These are phyloP conservation scores for Friedmanniomyces simplex DNA, from an alignment of 495 filamentous ascomycete species.

Conservation along the genomic window DNA sequence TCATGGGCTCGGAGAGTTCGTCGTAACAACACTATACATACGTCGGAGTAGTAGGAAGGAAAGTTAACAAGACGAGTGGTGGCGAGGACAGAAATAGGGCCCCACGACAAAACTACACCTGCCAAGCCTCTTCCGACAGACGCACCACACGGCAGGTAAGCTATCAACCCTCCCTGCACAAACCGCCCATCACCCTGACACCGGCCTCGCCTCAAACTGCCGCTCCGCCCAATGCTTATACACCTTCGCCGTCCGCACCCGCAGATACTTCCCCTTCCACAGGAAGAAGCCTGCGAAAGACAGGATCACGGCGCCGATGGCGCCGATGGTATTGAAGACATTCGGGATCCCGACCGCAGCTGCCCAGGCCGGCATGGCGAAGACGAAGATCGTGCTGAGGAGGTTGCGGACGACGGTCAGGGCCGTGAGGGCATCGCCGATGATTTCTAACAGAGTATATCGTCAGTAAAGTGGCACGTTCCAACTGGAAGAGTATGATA, in stretches of 20 bases:
- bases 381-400: slow-evolving; percentile 18
- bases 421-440: slow-evolving; percentile 13
- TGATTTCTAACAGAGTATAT: slow-evolving; percentile 3
- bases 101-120: no score
- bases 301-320: slow-evolving; percentile 4
- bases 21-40: no score
- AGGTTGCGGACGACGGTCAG: slow-evolving; percentile 9
- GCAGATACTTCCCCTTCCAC: slow-evolving; percentile 12
- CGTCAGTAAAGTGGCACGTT: no score
- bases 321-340: slow-evolving; percentile 17
- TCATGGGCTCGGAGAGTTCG: no score
- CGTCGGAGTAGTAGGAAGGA: no score
- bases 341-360: slow-evolving; percentile 14
- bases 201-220: slow-evolving; percentile 13
- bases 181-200: slow-evolving; percentile 4
- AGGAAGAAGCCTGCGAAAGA: slow-evolving; percentile 7
- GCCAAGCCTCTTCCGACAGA: no score
- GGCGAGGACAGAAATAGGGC: no score
- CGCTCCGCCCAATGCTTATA: slow-evolving; percentile 13
- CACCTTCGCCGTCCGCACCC: slow-evolving; percentile 11
- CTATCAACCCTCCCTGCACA: no score
- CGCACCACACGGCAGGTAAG: no score
- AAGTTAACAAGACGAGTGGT: no score
- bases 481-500: no score
- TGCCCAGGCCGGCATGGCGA: slow-evolving; percentile 14